phyloP scores from a whole-genome alignment of 2,329 filamentous ascomycete species.

The Fusarium subtropicale region DNA sequence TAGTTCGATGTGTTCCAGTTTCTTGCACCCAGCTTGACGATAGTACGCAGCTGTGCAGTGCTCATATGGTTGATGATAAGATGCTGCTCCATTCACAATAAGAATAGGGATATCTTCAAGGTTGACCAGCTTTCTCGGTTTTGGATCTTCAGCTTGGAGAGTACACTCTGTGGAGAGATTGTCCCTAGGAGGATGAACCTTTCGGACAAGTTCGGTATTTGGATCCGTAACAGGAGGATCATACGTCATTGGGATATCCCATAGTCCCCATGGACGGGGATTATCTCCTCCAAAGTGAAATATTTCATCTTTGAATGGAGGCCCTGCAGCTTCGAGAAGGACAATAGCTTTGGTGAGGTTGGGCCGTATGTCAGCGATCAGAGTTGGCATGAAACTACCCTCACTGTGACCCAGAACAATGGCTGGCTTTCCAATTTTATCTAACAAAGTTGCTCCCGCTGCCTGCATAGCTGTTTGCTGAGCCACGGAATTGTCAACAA shows the following conservation, averaged over 20 bases:
- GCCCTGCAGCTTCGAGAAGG: conserved; percentile 60
- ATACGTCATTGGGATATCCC: conserved; percentile 62
- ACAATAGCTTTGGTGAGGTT: conserved; percentile 56
- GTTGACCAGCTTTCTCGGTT: conserved; percentile 47
- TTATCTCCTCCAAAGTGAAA: conserved; percentile 53
- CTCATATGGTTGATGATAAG: conserved; percentile 40
- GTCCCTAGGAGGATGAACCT: conserved; percentile 7
- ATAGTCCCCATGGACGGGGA: conserved; percentile 58
- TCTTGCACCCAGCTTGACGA: conserved; percentile 38
- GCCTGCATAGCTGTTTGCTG: conserved; percentile 36
- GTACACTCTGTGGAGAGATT: conserved; percentile 31
- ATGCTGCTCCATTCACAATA: conserved; percentile 36
- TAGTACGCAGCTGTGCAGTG: conserved; percentile 41
- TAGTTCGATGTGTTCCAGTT: conserved; percentile 37
- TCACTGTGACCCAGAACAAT: conserved; percentile 60
- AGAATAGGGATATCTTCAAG: conserved; percentile 49
- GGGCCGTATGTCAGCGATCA: conserved; percentile 50
- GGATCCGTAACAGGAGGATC: conserved; percentile 51
- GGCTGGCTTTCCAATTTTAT: conserved; percentile 56
- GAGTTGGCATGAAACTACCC: conserved; percentile 55
- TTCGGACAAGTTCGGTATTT: conserved; percentile 25
- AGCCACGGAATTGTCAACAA: conserved; percentile 36
- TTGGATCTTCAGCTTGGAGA: conserved; percentile 25
- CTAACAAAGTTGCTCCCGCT: conserved; percentile 55
- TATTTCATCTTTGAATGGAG: conserved; percentile 59